Conservation (phyloP, 768 basidiomycete genomes). For the Mycena kentingensis region DNA sequence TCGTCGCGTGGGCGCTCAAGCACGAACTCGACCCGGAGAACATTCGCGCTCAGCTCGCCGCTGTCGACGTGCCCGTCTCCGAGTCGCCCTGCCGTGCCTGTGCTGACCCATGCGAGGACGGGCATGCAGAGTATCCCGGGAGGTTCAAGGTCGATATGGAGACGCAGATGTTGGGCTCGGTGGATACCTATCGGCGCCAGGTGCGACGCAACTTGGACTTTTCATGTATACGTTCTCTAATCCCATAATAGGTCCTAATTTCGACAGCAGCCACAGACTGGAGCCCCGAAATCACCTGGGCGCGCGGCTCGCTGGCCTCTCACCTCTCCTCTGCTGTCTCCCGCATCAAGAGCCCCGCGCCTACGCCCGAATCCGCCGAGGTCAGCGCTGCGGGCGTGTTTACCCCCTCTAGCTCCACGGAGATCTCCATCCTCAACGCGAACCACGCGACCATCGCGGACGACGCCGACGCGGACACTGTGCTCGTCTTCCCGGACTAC, state of each 20-base stretch:
- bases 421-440: conserved; percentile 78
- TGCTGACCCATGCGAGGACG: conserved; percentile 75
- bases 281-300: conserved; percentile 77
- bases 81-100: conserved; percentile 72
- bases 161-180: conserved; percentile 78
- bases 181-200: conserved; percentile 83
- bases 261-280: conserved; percentile 91
- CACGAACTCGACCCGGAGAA: conserved; percentile 39
- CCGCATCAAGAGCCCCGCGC: conserved; percentile 21
- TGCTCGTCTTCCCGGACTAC: conserved; percentile 94
- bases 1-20: conserved; percentile 45
- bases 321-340: conserved; percentile 25
- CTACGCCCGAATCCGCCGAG: conserved; percentile 31
- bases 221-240: conserved; percentile 2
- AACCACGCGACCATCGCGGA: conserved; percentile 74
- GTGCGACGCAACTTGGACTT: conserved; percentile 43
- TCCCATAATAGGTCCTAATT: conserved; percentile 65
- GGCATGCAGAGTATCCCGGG: conserved; percentile 71
- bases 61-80: conserved; percentile 64
- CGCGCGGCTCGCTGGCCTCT: conserved; percentile 69
- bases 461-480: conserved; percentile 74
- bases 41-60: conserved; percentile 52
- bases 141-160: conserved; percentile 81
- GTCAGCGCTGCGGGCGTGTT: conserved; percentile 64
- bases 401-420: conserved; percentile 51